A percentile compares a stretch with the other conserved stretches of the same genome.
phyloP scores from a whole-genome alignment of 306 rosid species.

The Vigna unguiculata region DNA sequence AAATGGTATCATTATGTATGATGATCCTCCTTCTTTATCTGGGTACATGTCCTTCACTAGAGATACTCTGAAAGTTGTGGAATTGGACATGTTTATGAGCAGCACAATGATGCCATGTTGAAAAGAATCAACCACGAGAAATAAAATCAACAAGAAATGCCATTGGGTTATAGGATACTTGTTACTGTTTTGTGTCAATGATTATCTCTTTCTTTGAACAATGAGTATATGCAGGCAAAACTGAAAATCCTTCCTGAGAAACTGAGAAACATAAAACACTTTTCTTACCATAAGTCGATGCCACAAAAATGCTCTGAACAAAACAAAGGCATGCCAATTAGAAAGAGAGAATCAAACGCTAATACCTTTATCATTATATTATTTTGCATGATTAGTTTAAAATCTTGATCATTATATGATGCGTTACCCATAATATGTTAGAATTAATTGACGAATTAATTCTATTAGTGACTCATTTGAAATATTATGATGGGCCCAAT shows the following conservation, averaged over 20 bases:
- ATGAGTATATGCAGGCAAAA: slow-evolving; percentile 56
- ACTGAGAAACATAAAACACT: slow-evolving; percentile 47
- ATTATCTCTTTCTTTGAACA: slow-evolving; percentile 49
- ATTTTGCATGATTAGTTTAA: too few species aligned
- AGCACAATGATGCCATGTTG: slow-evolving; percentile 59
- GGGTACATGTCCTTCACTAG: slow-evolving; percentile 45
- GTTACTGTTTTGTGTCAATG: too few species aligned
- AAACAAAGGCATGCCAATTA: neutral
- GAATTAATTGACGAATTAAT: too few species aligned
- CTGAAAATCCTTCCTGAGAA: slow-evolving; percentile 51
- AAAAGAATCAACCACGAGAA: neutral
- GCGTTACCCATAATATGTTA: slow-evolving; percentile 63
- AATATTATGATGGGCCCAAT: too few species aligned
- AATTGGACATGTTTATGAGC: slow-evolving; percentile 68
- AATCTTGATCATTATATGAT: neutral
- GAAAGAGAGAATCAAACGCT: too few species aligned
- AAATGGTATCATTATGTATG: slow-evolving; percentile 57
- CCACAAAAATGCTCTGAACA: slow-evolving; percentile 58
- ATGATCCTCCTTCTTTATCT: slow-evolving; percentile 38
- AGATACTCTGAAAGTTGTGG: slow-evolving; percentile 43
- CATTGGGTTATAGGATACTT: neutral
- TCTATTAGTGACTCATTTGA: too few species aligned
- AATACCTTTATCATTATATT: too few species aligned
- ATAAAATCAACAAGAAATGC: neutral
- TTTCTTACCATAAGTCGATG: slow-evolving; percentile 61